Percentiles rank a stretch among this genome's conserved stretches.
Evolutionary conservation across 2,329 filamentous ascomycete genomes (phyloP).

Genomic region (Penicillium psychrosexuale): DNA sequence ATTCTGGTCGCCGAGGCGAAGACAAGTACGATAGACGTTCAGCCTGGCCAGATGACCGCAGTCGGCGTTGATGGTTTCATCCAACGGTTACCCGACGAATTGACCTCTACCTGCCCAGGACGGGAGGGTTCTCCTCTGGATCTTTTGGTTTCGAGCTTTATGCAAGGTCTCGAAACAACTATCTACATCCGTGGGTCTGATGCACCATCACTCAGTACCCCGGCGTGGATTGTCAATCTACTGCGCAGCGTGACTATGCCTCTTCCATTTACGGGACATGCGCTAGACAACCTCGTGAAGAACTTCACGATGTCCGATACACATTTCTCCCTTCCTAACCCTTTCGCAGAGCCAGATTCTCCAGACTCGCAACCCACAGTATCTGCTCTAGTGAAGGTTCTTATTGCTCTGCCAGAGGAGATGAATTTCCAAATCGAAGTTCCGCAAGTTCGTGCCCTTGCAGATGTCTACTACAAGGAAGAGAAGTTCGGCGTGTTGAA

Average conservation of each 20-base stretch:
- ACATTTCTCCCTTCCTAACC: slow-evolving; percentile 79
- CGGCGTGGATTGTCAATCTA: slow-evolving; percentile 77
- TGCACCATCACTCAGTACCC: slow-evolving; percentile 63
- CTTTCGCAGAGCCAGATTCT: slow-evolving; percentile 69
- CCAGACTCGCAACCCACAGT: slow-evolving; percentile 73
- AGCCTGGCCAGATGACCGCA: slow-evolving; percentile 64
- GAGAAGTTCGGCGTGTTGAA: slow-evolving; percentile 78
- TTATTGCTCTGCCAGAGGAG: slow-evolving; percentile 75
- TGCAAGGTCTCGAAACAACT: slow-evolving; percentile 73
- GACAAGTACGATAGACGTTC: slow-evolving; percentile 64
- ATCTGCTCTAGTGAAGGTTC: slow-evolving; percentile 76
- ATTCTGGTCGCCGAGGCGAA: slow-evolving; percentile 76
- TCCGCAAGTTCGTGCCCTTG: slow-evolving; percentile 68
- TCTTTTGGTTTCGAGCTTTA: slow-evolving; percentile 72
- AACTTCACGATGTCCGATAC: slow-evolving; percentile 85
- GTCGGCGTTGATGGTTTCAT: slow-evolving; percentile 71
- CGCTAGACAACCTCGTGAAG: slow-evolving; percentile 77
- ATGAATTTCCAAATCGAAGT: slow-evolving; percentile 84
- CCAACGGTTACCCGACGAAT: slow-evolving; percentile 66
- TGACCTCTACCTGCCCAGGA: slow-evolving; percentile 72
- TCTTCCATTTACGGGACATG: slow-evolving; percentile 76
- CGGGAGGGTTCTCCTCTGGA: slow-evolving; percentile 81
- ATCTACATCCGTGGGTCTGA: slow-evolving; percentile 80
- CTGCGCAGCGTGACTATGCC: slow-evolving; percentile 79
- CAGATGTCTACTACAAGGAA: slow-evolving; percentile 75